Base-by-base conservation (phyloP, 1,284 basidiomycete genomes). In the Ustilago loliicola region DNA sequence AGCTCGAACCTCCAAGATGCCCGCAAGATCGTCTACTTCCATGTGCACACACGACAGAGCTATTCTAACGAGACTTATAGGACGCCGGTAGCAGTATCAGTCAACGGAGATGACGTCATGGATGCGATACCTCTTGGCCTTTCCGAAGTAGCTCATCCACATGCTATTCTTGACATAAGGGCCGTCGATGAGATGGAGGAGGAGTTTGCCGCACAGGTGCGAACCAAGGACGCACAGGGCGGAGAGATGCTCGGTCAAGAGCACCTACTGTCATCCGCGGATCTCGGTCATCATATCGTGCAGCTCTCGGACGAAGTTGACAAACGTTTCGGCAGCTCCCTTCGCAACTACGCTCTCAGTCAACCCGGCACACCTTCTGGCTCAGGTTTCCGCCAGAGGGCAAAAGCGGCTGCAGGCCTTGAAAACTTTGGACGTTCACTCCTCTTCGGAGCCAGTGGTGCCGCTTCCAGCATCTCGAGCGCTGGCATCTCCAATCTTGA, bases 21-120 rank as follows among this genome's bases (percentile, higher is more conserved):
- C 7, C 62, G 82, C 48, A 72, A 79, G 45, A 53, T 83, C 48
- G 60, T 83, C 48, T 83, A 80, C 56, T 84, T 78, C 66, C 81
- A 83, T 32, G 52, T 84, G 23, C 80, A 84, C 50, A 47, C 58
- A 17, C 47, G 53, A 34, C 61, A 74, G 5, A 58, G 40, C 21
- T 84, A 76, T 42, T 60, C 69, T 17, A 30, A 61, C 19, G 77
- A 83, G 66, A 58, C 57, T 13, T 27, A 53, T 48, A 79, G 71
- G 30, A 55, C 70, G 1, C 36, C 70, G 13, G 60, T 81, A 21
- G 81, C 78, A 5, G 23, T 83, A 2, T 64, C 65, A 19, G 40
- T 73, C 4, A 40, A 45, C 51, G 36, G 51, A 7, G 34, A 47
- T 1, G 42, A 32, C 3, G 17, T 3, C 6, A 19, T 25, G 15